Base-by-base conservation (phyloP, 164 flowering plant species). In the Chimonanthus praecox region DNA sequence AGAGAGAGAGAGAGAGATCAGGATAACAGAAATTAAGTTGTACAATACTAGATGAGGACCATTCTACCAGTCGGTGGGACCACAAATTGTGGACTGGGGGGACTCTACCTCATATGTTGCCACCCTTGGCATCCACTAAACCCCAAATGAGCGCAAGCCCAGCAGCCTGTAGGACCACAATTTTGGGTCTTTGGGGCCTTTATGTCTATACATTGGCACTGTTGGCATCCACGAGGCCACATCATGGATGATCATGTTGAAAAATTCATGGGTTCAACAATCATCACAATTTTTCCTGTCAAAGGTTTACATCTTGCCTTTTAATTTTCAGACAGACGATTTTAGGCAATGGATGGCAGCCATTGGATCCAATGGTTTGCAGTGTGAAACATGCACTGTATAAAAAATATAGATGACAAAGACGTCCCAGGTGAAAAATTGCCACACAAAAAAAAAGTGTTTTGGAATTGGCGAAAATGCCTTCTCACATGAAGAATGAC, bases 1-100 rank as follows among this genome's bases (percentile, higher is more conserved):
- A 9, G 16, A 4, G 67, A 44, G 49, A 61, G 74, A 70, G 72
- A 71, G 60, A 54, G 4, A n/a, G 4, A n/a, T 54, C 60, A 54
- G 60, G 16, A 54, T 10, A 3, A 54, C 15, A 1, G 60, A 54
- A 54, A 33, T 33, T 33, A 1, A 33, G 33, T 33, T 33, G 33
- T 33, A 33, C 33, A 33, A 33, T 33, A 54, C 60, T 54, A 54
- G 16, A 54, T 54, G n/a, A 11, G 5, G 16, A n/a, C 11, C 60
- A 13, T 10, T 54, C 60, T 54, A 54, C 16, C 60, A 54, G 60
- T 54, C 16, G 16, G 11, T 13, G 4, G n/a, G 16, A 54, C 60
- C n/a, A 13, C n/a, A 54, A 54, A 54, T 54, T 4, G 60, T 11
- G 60, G 60, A 8, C 16, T 13, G 60, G 3, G 11, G 60, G 58